Percentiles rank a stretch among this genome's conserved stretches.
Conservation (phyloP, 306 rosid genomes). For the cucumber (Cucumis sativus) region DNA sequence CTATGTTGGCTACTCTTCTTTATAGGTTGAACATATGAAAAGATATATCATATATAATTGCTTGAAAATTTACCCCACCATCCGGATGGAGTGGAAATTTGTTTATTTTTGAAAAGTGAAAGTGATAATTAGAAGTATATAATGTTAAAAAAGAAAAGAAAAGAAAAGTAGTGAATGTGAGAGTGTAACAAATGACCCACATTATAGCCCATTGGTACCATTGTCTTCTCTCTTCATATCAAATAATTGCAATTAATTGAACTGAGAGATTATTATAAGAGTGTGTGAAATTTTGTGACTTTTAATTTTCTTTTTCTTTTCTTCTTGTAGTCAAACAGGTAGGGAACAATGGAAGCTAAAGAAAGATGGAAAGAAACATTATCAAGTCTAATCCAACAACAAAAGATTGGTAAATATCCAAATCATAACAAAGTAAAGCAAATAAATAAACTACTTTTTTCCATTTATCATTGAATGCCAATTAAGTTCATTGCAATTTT, state of each 20-base stretch:
- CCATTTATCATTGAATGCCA: not conserved
- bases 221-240: not conserved
- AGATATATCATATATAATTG: not conserved
- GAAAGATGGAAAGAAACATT: not conserved
- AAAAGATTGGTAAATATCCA: not conserved
- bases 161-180: not conserved
- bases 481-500: not conserved
- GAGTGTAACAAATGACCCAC: not conserved
- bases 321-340: not conserved
- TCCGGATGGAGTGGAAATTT: not conserved
- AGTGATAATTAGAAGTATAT: not conserved
- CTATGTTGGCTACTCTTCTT: not conserved
- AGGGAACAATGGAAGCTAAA: not conserved
- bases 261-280: not conserved
- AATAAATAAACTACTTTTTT: not conserved
- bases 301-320: not conserved
- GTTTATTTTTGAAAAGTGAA: not conserved
- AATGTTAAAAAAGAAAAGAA: no score
- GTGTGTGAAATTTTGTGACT: not conserved
- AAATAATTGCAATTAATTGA: not conserved
- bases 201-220: not conserved
- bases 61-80: not conserved
- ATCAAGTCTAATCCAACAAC: not conserved
- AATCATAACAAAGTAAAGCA: not conserved
- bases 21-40: not conserved